Percentiles rank a stretch among this genome's conserved stretches.
These are phyloP conservation scores for Didymosphaeria variabile DNA, from an alignment of 2,329 filamentous ascomycete species.

Conservation along the genomic window DNA sequence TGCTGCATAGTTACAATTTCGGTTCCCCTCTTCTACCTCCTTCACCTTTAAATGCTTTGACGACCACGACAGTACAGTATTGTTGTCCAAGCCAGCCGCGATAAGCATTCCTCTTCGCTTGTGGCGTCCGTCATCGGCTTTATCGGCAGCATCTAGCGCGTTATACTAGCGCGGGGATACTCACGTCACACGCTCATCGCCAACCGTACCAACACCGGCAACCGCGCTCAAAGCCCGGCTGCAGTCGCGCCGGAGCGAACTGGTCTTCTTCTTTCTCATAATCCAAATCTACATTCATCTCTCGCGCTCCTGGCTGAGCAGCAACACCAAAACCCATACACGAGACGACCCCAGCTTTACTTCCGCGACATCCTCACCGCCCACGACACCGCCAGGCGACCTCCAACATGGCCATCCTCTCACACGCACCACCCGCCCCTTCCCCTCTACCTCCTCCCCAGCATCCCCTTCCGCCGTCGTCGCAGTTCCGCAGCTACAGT, in stretches of 20 bases:
- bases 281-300: not conserved
- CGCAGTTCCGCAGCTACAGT: slow-evolving; percentile 47
- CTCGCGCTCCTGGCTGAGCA: slow-evolving; percentile 16
- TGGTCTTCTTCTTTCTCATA: slow-evolving; percentile 8
- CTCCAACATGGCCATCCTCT: slow-evolving; percentile 2
- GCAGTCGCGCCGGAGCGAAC: slow-evolving; percentile 10
- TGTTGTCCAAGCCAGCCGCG: not conserved
- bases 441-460: slow-evolving; percentile 50
- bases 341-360: not conserved
- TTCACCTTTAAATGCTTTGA: not conserved
- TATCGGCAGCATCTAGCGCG: slow-evolving; percentile 26
- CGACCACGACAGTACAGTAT: not conserved
- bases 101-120: slow-evolving; percentile 23
- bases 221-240: slow-evolving; percentile 21
- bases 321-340: not conserved
- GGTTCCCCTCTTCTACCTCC: not conserved
- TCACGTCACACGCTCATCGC: slow-evolving; percentile 33
- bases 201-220: slow-evolving; percentile 14
- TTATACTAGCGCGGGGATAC: slow-evolving; percentile 16
- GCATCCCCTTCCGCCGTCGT: slow-evolving; percentile 52
- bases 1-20: not conserved
- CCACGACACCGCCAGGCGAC: slow-evolving; percentile 12
- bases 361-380: slow-evolving; percentile 8
- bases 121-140: slow-evolving; percentile 34
- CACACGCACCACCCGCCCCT: slow-evolving; percentile 47